phyloP scores from a whole-genome alignment of 73 alveolate genomes.

The Paramecium caudatum region DNA sequence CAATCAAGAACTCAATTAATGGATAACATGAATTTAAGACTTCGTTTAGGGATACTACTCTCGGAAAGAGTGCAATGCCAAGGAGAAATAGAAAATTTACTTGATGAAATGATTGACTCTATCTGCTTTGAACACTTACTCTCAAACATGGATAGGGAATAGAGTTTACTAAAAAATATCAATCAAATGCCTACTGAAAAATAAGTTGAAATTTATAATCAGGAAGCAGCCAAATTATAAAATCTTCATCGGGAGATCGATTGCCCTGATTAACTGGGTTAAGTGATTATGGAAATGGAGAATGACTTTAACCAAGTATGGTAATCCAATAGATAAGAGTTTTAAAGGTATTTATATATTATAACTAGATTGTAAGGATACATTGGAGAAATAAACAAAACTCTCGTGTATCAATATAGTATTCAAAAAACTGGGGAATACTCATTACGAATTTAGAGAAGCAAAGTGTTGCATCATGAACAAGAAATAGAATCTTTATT shows the following conservation, averaged over 20 bases:
- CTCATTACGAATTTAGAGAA: slow-evolving; percentile 3
- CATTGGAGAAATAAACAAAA: slow-evolving; percentile 15
- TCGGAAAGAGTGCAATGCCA: slow-evolving; percentile 1
- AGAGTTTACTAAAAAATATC: neutral
- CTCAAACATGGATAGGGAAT: neutral
- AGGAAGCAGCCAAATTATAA: neutral
- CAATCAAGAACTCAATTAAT: no score
- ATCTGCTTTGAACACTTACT: neutral
- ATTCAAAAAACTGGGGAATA: neutral
- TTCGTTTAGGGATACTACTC: neutral
- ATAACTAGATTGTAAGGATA: neutral
- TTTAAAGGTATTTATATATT: neutral
- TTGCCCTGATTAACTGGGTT: slow-evolving; percentile 28
- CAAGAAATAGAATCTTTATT: neutral
- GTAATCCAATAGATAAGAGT: neutral
- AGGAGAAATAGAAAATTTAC: neutral
- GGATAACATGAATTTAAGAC: neutral
- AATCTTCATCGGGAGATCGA: neutral
- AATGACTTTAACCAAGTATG: neutral
- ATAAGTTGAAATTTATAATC: neutral
- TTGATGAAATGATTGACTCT: slow-evolving; percentile 19
- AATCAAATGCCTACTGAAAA: neutral
- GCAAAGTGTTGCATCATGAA: neutral
- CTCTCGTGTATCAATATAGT: neutral
- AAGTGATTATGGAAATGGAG: slow-evolving; percentile 36